phyloP scores from a whole-genome alignment of 2,329 filamentous ascomycete species.

The Exserohilum rostratum region DNA sequence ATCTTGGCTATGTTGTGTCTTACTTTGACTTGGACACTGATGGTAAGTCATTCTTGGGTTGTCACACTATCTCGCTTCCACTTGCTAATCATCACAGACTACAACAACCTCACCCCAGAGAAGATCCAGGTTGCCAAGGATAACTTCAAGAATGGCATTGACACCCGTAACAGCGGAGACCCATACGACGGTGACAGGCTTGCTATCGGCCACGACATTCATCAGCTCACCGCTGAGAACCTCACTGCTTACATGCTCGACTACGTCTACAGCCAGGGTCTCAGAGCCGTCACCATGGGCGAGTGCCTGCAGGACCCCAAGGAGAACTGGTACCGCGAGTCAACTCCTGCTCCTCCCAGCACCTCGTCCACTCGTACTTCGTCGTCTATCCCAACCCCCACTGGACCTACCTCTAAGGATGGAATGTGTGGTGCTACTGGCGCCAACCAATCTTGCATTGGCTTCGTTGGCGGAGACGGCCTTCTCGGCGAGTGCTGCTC shows the following conservation, averaged over 20 bases:
- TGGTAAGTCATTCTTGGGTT: constrained; percentile 27
- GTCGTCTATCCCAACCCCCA: constrained; percentile 25
- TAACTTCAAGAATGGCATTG: constrained; percentile 44
- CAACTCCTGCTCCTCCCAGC: constrained; percentile 41
- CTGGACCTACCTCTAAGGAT: constrained; percentile 27
- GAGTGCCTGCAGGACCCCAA: constrained; percentile 55
- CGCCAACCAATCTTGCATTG: constrained; percentile 27
- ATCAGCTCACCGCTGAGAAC: constrained; percentile 53
- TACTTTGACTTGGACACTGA: constrained; percentile 67
- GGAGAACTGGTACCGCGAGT: constrained; percentile 55
- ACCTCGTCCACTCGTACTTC: constrained; percentile 29
- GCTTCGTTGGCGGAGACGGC: constrained; percentile 31
- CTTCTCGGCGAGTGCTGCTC: constrained; percentile 52
- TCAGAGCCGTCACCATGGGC: constrained; percentile 55
- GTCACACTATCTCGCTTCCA: neutral
- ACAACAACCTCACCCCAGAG: constrained; percentile 37
- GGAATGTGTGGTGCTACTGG: constrained; percentile 27
- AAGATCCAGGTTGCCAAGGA: constrained; percentile 43
- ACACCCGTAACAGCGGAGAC: neutral
- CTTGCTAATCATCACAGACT: constrained; percentile 21
- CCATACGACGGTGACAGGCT: constrained; percentile 42
- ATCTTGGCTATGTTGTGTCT: constrained; percentile 64
- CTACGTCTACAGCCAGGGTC: constrained; percentile 47
- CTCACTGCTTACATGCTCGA: constrained; percentile 55
- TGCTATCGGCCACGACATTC: constrained; percentile 60